Percentiles rank a stretch among this genome's conserved stretches.
Evolutionary conservation across 768 basidiomycete genomes (phyloP).

Genomic region (Mycena crocata): DNA sequence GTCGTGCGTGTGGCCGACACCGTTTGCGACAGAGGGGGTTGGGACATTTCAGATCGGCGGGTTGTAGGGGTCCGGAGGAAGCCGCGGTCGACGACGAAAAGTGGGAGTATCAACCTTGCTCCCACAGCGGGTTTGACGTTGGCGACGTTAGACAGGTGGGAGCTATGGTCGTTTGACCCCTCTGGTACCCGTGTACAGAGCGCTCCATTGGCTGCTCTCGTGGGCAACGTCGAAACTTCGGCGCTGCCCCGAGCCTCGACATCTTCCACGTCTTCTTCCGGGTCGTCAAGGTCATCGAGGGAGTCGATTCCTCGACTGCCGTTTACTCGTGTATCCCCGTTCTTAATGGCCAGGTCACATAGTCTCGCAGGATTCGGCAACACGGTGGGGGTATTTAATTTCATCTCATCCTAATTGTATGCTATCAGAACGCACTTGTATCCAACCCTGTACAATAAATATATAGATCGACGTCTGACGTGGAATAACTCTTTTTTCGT

Average conservation of each 20-base stretch:
- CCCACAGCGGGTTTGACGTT: constrained; percentile 60
- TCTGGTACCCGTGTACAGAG: constrained; percentile 58
- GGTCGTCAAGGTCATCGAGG: constrained; percentile 28
- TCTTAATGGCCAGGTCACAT: constrained; percentile 60
- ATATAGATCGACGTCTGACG: no score
- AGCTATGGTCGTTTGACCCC: constrained; percentile 83
- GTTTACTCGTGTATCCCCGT: constrained; percentile 82
- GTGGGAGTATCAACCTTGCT: constrained; percentile 31
- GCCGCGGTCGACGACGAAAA: constrained; percentile 56
- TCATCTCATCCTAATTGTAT: constrained; percentile 34
- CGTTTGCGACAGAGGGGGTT: constrained; percentile 80
- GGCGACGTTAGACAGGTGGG: constrained; percentile 84
- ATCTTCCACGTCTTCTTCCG: constrained; percentile 34
- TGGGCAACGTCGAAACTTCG: constrained; percentile 36
- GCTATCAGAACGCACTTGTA: constrained; percentile 17
- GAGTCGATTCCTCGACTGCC: constrained; percentile 68
- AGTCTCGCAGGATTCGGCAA: constrained; percentile 84
- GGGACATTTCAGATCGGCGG: constrained; percentile 71
- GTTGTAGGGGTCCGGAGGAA: constrained; percentile 79
- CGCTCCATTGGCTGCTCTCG: constrained; percentile 63
- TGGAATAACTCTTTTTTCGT: no score
- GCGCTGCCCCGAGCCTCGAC: constrained; percentile 35
- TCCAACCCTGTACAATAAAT: constrained; percentile 10
- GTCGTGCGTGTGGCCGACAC: constrained; percentile 66
- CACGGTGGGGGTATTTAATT: constrained; percentile 72